phyloP scores from a whole-genome alignment of 2,329 filamentous ascomycete species.

The Aspergillus japonicus region DNA sequence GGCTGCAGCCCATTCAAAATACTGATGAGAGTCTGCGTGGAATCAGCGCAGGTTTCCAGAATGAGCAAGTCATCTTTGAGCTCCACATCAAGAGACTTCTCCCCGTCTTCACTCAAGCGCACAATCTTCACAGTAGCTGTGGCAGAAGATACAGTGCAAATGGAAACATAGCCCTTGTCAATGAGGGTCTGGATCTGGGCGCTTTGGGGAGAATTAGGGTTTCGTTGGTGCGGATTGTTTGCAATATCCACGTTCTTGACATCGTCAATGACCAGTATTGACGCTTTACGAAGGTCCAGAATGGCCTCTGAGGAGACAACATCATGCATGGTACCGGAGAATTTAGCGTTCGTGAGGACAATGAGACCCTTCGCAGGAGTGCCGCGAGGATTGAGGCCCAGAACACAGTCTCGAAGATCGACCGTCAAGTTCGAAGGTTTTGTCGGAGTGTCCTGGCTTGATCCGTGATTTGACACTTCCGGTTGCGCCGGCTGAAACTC shows the following conservation, averaged over 20 bases:
- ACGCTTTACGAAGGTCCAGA: slow-evolving; percentile 74
- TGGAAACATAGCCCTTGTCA: slow-evolving; percentile 74
- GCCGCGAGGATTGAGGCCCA: slow-evolving; percentile 80
- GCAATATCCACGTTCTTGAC: slow-evolving; percentile 49
- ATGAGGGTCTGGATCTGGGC: slow-evolving; percentile 53
- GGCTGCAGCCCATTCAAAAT: slow-evolving; percentile 78
- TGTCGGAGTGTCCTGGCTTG: slow-evolving; percentile 24
- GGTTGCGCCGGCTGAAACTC: slow-evolving; percentile 49
- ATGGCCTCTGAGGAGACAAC: slow-evolving; percentile 63
- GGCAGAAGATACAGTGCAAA: slow-evolving; percentile 84
- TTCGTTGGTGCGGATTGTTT: slow-evolving; percentile 33
- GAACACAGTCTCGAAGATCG: slow-evolving; percentile 73
- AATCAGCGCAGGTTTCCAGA: slow-evolving; percentile 93
- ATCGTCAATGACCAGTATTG: slow-evolving; percentile 80
- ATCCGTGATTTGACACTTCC: slow-evolving; percentile 19
- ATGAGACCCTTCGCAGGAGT: slow-evolving; percentile 73
- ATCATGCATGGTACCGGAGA: slow-evolving; percentile 67
- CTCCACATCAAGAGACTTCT: slow-evolving; percentile 73
- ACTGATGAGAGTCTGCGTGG: slow-evolving; percentile 84
- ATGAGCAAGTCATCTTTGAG: slow-evolving; percentile 83
- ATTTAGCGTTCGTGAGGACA: slow-evolving; percentile 72
- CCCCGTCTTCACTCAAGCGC: slow-evolving; percentile 55
- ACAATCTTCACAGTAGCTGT: slow-evolving; percentile 64
- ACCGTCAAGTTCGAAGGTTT: slow-evolving; percentile 59
- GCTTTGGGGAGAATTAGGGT: slow-evolving; percentile 30